Evolutionary conservation across 305 asterid species (phyloP).

Genomic region (Rubia tinctorum): DNA sequence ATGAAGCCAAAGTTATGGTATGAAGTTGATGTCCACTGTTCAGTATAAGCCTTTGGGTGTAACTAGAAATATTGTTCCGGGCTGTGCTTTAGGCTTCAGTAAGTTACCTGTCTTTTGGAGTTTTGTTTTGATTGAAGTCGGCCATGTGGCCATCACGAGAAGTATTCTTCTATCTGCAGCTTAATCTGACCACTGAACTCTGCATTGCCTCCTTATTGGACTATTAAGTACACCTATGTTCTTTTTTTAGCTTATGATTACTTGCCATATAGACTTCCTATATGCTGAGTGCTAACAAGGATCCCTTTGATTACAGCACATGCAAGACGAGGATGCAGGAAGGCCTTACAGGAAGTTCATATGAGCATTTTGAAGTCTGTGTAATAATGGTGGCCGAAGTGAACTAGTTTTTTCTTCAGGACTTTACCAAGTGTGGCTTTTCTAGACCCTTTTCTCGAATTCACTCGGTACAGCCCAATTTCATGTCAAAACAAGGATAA

Average conservation of each 20-base stretch:
- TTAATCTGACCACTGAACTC: background rate
- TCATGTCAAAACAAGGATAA: background rate
- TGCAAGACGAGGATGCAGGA: slow-evolving; percentile 96
- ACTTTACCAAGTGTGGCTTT: background rate
- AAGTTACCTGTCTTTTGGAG: background rate
- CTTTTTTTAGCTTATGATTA: background rate
- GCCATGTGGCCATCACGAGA: background rate
- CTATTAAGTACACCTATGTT: background rate
- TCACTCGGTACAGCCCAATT: background rate
- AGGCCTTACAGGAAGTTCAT: slow-evolving; percentile 72
- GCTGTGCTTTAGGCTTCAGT: background rate
- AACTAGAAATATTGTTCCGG: background rate
- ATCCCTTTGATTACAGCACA: slow-evolving; percentile 52
- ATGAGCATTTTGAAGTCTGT: slow-evolving; percentile 16
- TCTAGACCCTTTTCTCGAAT: background rate
- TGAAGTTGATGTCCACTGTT: no score
- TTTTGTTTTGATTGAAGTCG: background rate
- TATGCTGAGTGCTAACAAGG: background rate
- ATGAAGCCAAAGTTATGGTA: background rate
- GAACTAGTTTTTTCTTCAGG: slow-evolving; percentile 18
- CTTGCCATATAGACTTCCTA: no score
- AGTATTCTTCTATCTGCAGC: background rate
- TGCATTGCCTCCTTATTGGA: no score
- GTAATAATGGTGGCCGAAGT: slow-evolving; percentile 38
- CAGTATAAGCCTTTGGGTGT: no score